Conservation (phyloP, 2,329 filamentous ascomycete genomes). For the Ophiocordyceps robertsii region DNA sequence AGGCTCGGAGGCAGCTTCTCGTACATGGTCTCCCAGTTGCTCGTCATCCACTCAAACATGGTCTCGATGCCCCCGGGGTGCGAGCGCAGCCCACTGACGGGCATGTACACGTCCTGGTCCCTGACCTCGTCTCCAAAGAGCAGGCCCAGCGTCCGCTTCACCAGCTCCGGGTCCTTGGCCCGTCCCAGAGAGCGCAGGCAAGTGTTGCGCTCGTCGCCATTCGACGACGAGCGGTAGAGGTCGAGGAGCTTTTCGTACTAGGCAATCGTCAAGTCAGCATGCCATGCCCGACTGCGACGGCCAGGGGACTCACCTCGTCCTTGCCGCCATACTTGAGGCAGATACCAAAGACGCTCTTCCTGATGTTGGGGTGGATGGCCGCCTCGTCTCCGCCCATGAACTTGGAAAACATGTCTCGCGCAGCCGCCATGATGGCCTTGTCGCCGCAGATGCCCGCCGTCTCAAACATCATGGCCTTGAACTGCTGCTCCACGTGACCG, state of each 20-base stretch:
- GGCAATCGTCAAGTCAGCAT: slow-evolving; percentile 3
- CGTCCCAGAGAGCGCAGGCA: slow-evolving; percentile 74
- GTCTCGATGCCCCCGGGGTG: slow-evolving; percentile 68
- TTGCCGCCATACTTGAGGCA: slow-evolving; percentile 72
- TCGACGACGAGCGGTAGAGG: slow-evolving; percentile 61
- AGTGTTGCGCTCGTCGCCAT: slow-evolving; percentile 73
- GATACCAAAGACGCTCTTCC: slow-evolving; percentile 75
- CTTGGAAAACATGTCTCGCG: slow-evolving; percentile 81
- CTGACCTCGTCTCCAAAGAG: slow-evolving; percentile 73
- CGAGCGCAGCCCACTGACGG: slow-evolving; percentile 62
- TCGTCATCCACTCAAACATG: slow-evolving; percentile 70
- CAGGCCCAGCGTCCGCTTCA: slow-evolving; percentile 66
- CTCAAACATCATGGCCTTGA: slow-evolving; percentile 85
- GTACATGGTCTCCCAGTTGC: slow-evolving; percentile 76
- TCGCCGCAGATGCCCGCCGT: slow-evolving; percentile 72
- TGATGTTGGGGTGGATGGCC: slow-evolving; percentile 85
- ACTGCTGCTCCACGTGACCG: slow-evolving; percentile 83
- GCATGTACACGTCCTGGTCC: slow-evolving; percentile 89
- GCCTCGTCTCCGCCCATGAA: slow-evolving; percentile 66
- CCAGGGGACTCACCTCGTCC: slow-evolving; percentile 47
- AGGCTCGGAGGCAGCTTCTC: slow-evolving; percentile 76
- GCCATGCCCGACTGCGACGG: background rate
- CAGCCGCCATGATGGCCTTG: slow-evolving; percentile 60
- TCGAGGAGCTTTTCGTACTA: slow-evolving; percentile 66
- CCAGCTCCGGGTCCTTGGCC: slow-evolving; percentile 63